A percentile compares a stretch with the other conserved stretches of the same genome.
These are phyloP conservation scores for Venturia oleaginea DNA, from an alignment of 2,329 filamentous ascomycete genomes.

Conservation along the genomic window DNA sequence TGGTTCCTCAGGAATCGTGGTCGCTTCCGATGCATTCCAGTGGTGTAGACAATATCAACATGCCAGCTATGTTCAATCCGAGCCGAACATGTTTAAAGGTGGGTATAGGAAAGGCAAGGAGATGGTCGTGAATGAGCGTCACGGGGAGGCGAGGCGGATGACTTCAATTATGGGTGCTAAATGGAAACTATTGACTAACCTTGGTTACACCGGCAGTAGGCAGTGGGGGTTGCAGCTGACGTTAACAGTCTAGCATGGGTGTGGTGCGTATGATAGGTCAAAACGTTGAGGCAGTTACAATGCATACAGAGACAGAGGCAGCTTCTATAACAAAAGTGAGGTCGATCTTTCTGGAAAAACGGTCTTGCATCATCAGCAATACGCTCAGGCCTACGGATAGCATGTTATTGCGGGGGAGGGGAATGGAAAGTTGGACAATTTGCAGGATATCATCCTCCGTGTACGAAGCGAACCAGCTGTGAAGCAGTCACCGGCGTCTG, in stretches of 20 bases:
- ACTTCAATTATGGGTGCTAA: not conserved
- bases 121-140: not conserved
- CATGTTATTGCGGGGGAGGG: not conserved
- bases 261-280: not conserved
- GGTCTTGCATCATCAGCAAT: not conserved
- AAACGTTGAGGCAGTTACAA: not conserved
- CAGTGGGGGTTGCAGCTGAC: not conserved
- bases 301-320: not conserved
- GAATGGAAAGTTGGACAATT: not conserved
- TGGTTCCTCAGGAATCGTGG: not conserved
- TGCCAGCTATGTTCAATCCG: not conserved
- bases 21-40: slow-evolving; percentile 4
- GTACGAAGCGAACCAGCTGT: not conserved
- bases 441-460: not conserved
- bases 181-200: not conserved
- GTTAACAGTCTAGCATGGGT: no score
- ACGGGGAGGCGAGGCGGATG: not conserved
- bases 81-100: not conserved
- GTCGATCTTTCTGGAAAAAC: not conserved
- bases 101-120: not conserved
- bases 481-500: not conserved
- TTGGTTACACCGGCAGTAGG: not conserved
- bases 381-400: not conserved
- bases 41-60: not conserved
- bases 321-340: not conserved